Evolutionary conservation across 2,329 filamentous ascomycete species (phyloP), one percentile per base, ranked within the genome.

Genomic region (Microdochium bolleyi): DNA sequence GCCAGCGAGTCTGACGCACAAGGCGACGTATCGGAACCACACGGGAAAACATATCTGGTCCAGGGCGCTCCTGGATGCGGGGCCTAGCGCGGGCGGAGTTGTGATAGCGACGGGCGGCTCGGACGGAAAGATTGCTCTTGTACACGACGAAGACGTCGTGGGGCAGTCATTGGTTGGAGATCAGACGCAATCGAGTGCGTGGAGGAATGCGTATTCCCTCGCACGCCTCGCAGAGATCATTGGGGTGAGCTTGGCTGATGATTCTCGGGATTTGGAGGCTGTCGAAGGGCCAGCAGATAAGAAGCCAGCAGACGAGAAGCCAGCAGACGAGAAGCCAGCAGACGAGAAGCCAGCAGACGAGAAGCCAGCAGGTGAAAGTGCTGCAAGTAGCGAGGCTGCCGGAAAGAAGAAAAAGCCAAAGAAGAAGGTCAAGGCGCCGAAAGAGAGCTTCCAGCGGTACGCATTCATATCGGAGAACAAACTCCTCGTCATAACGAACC

Each of bases 31-130:
- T 50, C 75, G 79, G 2, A 80, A 83, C 55, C 92, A 97, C 64
- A 77, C 75, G 32, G 94, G 94, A 7, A 99, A 96, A 68, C 91
- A 96, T 64, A 84, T 97, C 7, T 97, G 92, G 92, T 85, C 91
- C 0, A 76, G 84, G 37, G 82, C 80, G 13, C 59, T 67, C 2
- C 54, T 58, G 54, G 70, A 54, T 51, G 4, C 16, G 3, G 16
- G 9, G 21, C 59, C 62, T 2, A 60, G 64, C 1, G 58, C 66
- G 14, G 66, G 64, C 14, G n/a, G n/a, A n/a, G 61, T 73, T 0
- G 56, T 77, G 1, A 67, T 90, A 21, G 84, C 81, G 3, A 91
- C 88, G 2, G 94, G 94, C 13, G 94, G 89, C n/a, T 87, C 89
- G 11, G 94, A 99, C 68, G 87, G 91, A 16, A 82, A 77, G 57